Percentiles rank a stretch among this genome's conserved stretches.
phyloP scores from a whole-genome alignment of 805 yeast species.

The Teunomyces tritomae region DNA sequence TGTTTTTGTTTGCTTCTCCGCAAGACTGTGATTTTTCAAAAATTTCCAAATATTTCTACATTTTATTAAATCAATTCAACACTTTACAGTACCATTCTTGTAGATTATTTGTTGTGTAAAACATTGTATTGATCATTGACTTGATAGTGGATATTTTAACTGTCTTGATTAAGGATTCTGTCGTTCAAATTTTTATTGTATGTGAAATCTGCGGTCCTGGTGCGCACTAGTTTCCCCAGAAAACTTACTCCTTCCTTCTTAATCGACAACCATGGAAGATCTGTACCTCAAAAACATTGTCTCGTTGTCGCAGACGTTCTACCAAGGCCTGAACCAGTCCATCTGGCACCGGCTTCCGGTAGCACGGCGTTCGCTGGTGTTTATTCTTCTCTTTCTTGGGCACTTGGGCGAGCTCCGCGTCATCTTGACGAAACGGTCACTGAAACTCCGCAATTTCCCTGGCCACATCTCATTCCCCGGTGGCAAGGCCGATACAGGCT shows the following conservation, averaged over 20 bases:
- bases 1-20: too few relatives aligned
- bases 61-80: too few relatives aligned
- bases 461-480: constrained; percentile 95
- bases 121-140: too few relatives aligned
- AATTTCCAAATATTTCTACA: too few relatives aligned
- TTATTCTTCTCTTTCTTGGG: constrained; percentile 71
- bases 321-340: constrained; percentile 27
- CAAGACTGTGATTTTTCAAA: too few relatives aligned
- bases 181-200: too few relatives aligned
- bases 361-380: constrained; percentile 72
- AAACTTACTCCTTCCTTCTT: too few relatives aligned
- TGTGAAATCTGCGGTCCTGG: neutral
- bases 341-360: constrained; percentile 68
- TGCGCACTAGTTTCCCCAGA: neutral
- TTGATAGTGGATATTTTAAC: too few relatives aligned
- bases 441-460: constrained; percentile 66
- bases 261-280: constrained; percentile 10
- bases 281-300: constrained; percentile 29
- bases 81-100: too few relatives aligned
- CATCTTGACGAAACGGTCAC: constrained; percentile 73
- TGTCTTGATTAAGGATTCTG: too few relatives aligned
- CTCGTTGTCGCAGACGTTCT: constrained; percentile 30
- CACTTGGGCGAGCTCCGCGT: constrained; percentile 73
- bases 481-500: constrained; percentile 75
- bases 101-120: too few relatives aligned